Percentiles rank a stretch among this genome's conserved stretches.
Evolutionary conservation across 2,329 filamentous ascomycete genomes (phyloP).

Genomic region (Chaetomiaceae sp.): DNA sequence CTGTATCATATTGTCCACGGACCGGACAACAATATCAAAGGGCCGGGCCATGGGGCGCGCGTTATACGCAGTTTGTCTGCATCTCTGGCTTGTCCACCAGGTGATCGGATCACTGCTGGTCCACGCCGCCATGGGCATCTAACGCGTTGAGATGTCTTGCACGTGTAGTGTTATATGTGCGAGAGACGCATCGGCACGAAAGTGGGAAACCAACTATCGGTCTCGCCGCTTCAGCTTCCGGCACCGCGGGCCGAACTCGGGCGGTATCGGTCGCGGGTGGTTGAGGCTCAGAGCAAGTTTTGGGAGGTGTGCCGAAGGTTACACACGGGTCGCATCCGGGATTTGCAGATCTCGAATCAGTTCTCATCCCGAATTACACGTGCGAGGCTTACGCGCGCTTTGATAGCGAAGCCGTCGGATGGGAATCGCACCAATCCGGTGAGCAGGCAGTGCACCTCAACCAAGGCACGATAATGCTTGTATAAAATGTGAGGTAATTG

Average conservation of each 20-base stretch:
- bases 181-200: too few relatives aligned
- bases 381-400: background rate
- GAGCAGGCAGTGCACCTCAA: background rate
- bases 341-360: background rate
- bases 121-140: too few relatives aligned
- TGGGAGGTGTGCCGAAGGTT: conserved; percentile 1
- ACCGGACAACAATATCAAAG: background rate
- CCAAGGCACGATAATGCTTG: too few relatives aligned
- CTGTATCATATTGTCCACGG: conserved; percentile 5
- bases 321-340: background rate
- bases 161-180: too few relatives aligned
- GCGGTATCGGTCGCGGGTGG: background rate
- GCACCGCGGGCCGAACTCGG: background rate
- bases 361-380: background rate
- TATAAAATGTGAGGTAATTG: too few relatives aligned
- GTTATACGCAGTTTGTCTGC: too few relatives aligned
- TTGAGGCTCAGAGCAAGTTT: conserved; percentile 1
- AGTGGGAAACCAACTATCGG: too few relatives aligned
- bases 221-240: background rate
- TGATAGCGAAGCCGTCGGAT: background rate
- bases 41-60: too few relatives aligned
- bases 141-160: too few relatives aligned
- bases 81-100: too few relatives aligned
- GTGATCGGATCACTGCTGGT: too few relatives aligned
- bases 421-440: background rate